A percentile compares a stretch with the other conserved stretches of the same genome.
Conservation (phyloP, 2,329 filamentous ascomycete species). For the Colletotrichum acutatum region DNA sequence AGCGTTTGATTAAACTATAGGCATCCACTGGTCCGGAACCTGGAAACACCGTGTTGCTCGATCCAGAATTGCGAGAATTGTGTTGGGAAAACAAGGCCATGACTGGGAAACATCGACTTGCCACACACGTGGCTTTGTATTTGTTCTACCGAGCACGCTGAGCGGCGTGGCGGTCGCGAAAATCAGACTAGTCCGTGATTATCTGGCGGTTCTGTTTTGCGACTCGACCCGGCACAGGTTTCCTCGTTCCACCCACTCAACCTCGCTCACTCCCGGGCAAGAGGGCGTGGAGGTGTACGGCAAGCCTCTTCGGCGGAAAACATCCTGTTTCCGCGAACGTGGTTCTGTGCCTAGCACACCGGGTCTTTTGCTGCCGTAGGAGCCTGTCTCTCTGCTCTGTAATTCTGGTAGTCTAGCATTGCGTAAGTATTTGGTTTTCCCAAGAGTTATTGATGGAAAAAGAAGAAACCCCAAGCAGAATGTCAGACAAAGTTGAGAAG, state of each 20-base stretch:
- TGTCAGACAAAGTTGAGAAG: conserved; percentile 74
- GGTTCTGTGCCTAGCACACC: neutral
- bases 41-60: neutral
- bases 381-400: neutral
- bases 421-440: neutral
- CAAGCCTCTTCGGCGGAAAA: neutral
- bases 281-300: neutral
- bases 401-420: neutral
- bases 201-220: conserved; percentile 5
- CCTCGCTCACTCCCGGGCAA: neutral
- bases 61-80: neutral
- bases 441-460: neutral
- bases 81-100: neutral
- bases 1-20: neutral
- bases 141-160: conserved; percentile 14
- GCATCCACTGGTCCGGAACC: neutral
- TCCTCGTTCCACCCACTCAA: neutral
- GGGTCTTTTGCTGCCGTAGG: neutral
- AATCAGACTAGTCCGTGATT: neutral
- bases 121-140: conserved; percentile 6
- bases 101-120: conserved; percentile 13
- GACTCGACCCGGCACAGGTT: conserved; percentile 6
- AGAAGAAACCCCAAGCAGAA: neutral
- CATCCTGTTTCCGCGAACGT: neutral
- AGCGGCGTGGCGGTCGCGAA: neutral